Evolutionary conservation across 768 basidiomycete genomes (phyloP), one percentile per base, ranked within the genome.

Genomic region (Suillus clintonianus): DNA sequence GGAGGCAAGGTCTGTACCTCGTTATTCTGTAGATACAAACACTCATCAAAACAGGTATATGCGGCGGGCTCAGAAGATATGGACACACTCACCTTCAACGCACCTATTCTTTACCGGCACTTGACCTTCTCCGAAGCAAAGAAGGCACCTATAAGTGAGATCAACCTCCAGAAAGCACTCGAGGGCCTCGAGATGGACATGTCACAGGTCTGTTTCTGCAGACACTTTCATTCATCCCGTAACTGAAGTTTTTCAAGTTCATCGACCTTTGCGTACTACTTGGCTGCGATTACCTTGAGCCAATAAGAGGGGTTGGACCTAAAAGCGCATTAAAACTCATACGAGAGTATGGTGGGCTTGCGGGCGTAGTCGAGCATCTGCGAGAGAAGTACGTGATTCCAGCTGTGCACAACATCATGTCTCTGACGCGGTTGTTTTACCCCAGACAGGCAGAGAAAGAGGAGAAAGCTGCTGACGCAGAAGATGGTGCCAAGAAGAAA

Each of bases 61-160:
- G 97, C 94, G 1, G 96, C 97, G 9, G 97, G 97, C 15, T 97
- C 96, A 0, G 97, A 99, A 78, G 97, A 99, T 76, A 99, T 99
- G 97, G 97, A 99, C 71, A 99, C 97, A 9, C 86, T 99, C 24
- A 99, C 97, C 1, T 99, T 99, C 81, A 85, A 87, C 68, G 81
- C 97, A 0, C 97, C 97, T 2, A 89, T 97, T 50, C 83, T 99
- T 10, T 90, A 92, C 69, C 93, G 97, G 34, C 97, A 98, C 77
- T 86, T 99, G 64, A 99, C 97, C 14, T 98, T 99, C 80, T 95
- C 94, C 14, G 97, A 99, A 74, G 96, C 96, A 15, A 95, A 97
- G 76, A 99, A 98, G 72, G 89, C 92, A 67, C 97, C 97, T 17
- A 99, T 99, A 70, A 90, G 88, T 69, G 94, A 98, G 71, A 95